Percentiles rank a stretch among this genome's conserved stretches.
Conservation (phyloP, 176 grass and related monocot genomes). For the Pontederia paniculata region DNA sequence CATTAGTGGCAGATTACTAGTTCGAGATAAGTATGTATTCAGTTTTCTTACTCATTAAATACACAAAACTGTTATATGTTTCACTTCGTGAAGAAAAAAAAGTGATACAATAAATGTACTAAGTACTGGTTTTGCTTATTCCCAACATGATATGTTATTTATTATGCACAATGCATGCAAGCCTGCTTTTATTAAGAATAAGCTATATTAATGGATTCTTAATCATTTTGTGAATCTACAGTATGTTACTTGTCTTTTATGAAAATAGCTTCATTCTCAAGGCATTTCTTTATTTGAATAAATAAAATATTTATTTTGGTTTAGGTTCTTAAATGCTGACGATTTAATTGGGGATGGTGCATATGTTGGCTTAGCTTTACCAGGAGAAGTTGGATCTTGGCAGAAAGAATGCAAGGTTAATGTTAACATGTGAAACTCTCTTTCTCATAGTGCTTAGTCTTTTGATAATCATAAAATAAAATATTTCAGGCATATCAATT, state of each 20-base stretch:
- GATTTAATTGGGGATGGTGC: slow-evolving; percentile 50
- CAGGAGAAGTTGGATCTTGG: slow-evolving; percentile 86
- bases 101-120: no score
- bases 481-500: slow-evolving; percentile 50
- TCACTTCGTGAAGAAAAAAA: no score
- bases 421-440: neutral
- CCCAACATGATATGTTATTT: no score
- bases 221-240: no score
- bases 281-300: neutral
- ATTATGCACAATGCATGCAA: no score
- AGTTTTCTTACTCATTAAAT: neutral
- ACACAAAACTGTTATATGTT: neutral
- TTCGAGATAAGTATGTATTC: slow-evolving; percentile 54
- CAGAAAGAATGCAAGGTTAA: slow-evolving; percentile 97
- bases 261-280: neutral
- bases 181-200: no score
- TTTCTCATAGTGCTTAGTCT: neutral
- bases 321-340: slow-evolving; percentile 45
- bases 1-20: slow-evolving; percentile 50
- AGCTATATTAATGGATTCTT: no score
- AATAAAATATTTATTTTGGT: slow-evolving; percentile 4
- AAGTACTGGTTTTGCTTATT: no score
- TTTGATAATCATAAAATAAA: neutral
- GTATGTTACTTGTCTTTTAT: no score
- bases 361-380: slow-evolving; percentile 75